Evolutionary conservation across 345 rosid species (phyloP).

Genomic region (Laguncularia racemosa): DNA sequence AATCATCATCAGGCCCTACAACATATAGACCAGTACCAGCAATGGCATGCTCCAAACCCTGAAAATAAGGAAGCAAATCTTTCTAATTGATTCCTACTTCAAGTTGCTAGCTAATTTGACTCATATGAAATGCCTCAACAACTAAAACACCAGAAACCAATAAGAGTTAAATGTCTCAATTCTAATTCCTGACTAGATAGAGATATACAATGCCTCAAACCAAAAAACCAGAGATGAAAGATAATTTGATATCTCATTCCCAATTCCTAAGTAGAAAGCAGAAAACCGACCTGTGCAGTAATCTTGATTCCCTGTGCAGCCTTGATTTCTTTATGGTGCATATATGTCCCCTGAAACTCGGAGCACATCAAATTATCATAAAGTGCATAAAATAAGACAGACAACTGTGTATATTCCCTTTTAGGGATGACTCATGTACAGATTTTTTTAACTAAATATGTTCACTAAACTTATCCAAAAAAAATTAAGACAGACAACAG

Average conservation of each 20-base stretch:
- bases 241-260: background rate
- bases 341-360: conserved; percentile 65
- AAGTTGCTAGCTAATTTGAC: no score
- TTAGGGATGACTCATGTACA: no score
- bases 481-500: background rate
- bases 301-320: conserved; percentile 98
- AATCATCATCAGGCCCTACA: conserved; percentile 66
- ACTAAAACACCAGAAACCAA: no score
- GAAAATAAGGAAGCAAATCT: conserved; percentile 2
- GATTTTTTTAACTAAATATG: no score
- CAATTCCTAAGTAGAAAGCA: background rate
- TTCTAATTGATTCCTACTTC: no score
- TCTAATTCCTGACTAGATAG: no score
- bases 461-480: background rate
- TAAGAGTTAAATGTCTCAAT: no score
- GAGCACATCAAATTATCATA: background rate
- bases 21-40: conserved; percentile 91
- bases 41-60: conserved; percentile 95
- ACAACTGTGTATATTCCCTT: background rate
- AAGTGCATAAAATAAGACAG: background rate
- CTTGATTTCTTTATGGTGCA: conserved; percentile 83
- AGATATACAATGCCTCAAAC: no score
- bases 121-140: no score
- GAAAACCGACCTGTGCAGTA: conserved; percentile 61
- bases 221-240: no score